Evolutionary conservation across 2,329 filamentous ascomycete genomes (phyloP).

Genomic region (Gaeumannomyces tritici): DNA sequence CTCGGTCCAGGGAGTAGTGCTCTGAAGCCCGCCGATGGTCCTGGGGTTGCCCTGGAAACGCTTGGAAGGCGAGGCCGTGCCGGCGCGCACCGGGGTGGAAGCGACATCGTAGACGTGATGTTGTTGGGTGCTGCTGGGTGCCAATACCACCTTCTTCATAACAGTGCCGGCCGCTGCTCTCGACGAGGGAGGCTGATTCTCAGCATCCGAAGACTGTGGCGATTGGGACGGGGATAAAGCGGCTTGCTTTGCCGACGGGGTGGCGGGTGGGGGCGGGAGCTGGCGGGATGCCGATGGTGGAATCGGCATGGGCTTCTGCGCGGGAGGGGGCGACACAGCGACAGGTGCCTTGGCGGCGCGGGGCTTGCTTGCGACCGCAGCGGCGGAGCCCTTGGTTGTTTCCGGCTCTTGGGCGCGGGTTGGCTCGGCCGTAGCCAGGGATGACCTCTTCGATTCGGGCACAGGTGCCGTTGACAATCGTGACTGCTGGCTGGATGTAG

Average conservation of each 20-base stretch:
- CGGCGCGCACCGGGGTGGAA: conserved; percentile 35
- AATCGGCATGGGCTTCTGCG: conserved; percentile 1
- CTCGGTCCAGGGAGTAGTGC: conserved; percentile 57
- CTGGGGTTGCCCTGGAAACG: conserved; percentile 27
- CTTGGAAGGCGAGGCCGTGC: conserved; percentile 48
- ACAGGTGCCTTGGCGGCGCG: not conserved
- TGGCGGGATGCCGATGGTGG: not conserved
- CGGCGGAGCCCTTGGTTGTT: not conserved
- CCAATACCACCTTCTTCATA: conserved; percentile 37
- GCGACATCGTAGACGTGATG: conserved; percentile 9
- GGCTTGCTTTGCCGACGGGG: conserved; percentile 42
- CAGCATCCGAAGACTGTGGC: conserved; percentile 68
- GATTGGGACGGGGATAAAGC: conserved; percentile 55
- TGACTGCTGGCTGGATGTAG: not conserved
- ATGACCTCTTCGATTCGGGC: not conserved
- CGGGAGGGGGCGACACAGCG: not conserved
- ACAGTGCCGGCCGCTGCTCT: conserved; percentile 38
- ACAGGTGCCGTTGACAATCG: not conserved
- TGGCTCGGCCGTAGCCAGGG: not conserved
- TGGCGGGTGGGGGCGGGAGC: conserved; percentile 23
- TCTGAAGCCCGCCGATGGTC: conserved; percentile 44
- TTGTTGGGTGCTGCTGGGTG: conserved; percentile 10
- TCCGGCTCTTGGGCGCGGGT: not conserved
- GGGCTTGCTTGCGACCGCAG: conserved; percentile 5
- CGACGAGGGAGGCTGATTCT: conserved; percentile 68